Evolutionary conservation across 345 rosid genomes (phyloP).

Genomic region (Eutrema japonicum): DNA sequence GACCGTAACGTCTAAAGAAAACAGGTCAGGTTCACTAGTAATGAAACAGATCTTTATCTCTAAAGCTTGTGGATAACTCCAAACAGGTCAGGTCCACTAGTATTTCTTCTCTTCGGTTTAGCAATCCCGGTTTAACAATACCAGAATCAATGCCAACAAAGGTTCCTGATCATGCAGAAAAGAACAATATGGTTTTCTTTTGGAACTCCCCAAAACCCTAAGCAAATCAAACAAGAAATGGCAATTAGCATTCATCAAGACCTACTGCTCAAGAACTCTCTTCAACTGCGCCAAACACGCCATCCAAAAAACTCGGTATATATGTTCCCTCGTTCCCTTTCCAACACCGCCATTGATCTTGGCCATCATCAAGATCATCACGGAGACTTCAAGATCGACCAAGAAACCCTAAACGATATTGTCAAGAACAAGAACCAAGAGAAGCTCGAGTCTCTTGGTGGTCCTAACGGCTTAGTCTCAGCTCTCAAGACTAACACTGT

Average conservation of each 20-base stretch:
- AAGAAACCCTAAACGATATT: constrained; percentile 43
- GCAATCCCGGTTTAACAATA: background rate
- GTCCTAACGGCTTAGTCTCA: constrained; percentile 48
- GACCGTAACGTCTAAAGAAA: background rate
- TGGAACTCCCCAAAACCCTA: constrained; percentile 40
- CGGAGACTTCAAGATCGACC: constrained; percentile 41
- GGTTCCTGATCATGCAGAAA: constrained; percentile 35
- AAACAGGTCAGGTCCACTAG: too few relatives aligned
- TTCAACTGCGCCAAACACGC: constrained; percentile 36
- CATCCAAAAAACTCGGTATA: background rate
- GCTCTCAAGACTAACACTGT: constrained; percentile 49
- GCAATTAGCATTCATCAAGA: constrained; percentile 55
- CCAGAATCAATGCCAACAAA: constrained; percentile 31
- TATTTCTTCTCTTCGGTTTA: constrained; percentile 23
- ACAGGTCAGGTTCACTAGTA: background rate
- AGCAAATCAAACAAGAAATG: constrained; percentile 51
- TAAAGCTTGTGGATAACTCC: constrained; percentile 1
- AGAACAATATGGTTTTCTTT: constrained; percentile 27
- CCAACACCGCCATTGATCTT: constrained; percentile 38
- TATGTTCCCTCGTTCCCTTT: constrained; percentile 37
- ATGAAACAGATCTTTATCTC: background rate
- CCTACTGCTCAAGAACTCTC: constrained; percentile 61
- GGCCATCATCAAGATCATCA: constrained; percentile 37
- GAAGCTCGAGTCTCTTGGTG: constrained; percentile 47
- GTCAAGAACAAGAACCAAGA: constrained; percentile 51